Percentiles rank a stretch among this genome's conserved stretches.
Conservation (phyloP, 202 grass and related monocot genomes). For the Elaeis oleifera region DNA sequence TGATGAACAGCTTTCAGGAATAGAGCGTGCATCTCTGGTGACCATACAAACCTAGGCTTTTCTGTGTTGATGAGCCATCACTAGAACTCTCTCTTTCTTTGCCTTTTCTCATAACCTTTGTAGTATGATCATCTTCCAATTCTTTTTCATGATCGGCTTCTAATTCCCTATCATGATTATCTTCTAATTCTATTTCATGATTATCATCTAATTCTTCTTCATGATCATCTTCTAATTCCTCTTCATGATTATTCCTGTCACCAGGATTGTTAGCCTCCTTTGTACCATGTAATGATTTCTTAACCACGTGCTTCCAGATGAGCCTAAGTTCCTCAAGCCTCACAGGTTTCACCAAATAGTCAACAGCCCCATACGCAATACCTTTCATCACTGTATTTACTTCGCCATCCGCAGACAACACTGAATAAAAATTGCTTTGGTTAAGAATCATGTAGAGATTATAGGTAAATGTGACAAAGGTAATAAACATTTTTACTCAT, state of each 20-base stretch:
- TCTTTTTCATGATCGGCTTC: background rate
- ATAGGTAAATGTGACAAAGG: background rate
- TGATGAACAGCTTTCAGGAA: slow-evolving; percentile 5
- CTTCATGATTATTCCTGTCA: background rate
- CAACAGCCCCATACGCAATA: slow-evolving; percentile 4
- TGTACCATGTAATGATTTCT: background rate
- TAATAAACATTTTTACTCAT: background rate
- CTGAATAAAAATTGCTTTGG: background rate
- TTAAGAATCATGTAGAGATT: no score
- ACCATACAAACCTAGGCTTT: slow-evolving; percentile 5
- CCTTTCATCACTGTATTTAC: slow-evolving; percentile 3
- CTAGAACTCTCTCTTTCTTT: background rate
- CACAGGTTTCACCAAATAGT: slow-evolving; percentile 16
- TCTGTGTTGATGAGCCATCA: background rate
- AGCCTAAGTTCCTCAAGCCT: slow-evolving; percentile 5
- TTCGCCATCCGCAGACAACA: slow-evolving; percentile 1
- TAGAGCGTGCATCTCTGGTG: background rate
- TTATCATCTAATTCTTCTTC: no score
- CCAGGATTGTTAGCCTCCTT: background rate
- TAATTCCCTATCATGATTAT: no score
- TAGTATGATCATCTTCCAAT: background rate
- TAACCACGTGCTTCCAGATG: slow-evolving; percentile 15
- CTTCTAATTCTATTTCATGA: no score
- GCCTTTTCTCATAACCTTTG: background rate
- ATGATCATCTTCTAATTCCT: no score